A percentile compares a stretch with the other conserved stretches of the same genome.
Evolutionary conservation across 1,284 basidiomycete species (phyloP).

Genomic region (Rhodotorula mucilaginosa): DNA sequence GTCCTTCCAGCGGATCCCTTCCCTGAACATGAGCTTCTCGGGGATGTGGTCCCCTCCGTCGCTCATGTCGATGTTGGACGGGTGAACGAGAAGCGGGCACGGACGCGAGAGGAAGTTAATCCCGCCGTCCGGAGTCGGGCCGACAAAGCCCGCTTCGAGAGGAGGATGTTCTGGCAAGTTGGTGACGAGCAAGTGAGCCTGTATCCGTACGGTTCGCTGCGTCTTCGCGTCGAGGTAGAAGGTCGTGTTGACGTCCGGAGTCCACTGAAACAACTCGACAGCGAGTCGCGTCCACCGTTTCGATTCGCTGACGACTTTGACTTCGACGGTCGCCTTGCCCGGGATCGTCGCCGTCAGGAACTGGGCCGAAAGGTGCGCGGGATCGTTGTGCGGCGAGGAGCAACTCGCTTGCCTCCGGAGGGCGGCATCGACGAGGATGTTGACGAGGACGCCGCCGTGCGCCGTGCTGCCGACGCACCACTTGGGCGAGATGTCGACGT

Average conservation of each 20-base stretch:
- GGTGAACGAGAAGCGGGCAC: constrained; percentile 31
- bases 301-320: constrained; percentile 12
- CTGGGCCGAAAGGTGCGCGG: constrained; percentile 29
- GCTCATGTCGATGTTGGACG: constrained; percentile 12
- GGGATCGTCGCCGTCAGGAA: constrained; percentile 24
- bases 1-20: constrained; percentile 28
- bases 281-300: constrained; percentile 38
- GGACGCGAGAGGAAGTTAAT: constrained; percentile 19
- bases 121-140: neutral
- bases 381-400: constrained; percentile 21
- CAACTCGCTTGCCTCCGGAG: constrained; percentile 11
- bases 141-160: neutral
- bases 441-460: constrained; percentile 35
- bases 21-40: constrained; percentile 13
- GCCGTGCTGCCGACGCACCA: constrained; percentile 29
- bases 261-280: constrained; percentile 27
- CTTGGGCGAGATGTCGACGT: constrained; percentile 4
- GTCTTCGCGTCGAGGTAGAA: neutral
- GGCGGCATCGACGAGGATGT: constrained; percentile 24
- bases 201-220: constrained; percentile 11
- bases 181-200: constrained; percentile 27
- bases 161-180: constrained; percentile 8
- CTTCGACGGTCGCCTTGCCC: constrained; percentile 21
- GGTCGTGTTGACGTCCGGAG: constrained; percentile 12
- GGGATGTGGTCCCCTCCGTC: constrained; percentile 4